A percentile compares a stretch with the other conserved stretches of the same genome.
Evolutionary conservation across 1,139 yeast genomes (phyloP).

Genomic region (Diutina ranongensis): DNA sequence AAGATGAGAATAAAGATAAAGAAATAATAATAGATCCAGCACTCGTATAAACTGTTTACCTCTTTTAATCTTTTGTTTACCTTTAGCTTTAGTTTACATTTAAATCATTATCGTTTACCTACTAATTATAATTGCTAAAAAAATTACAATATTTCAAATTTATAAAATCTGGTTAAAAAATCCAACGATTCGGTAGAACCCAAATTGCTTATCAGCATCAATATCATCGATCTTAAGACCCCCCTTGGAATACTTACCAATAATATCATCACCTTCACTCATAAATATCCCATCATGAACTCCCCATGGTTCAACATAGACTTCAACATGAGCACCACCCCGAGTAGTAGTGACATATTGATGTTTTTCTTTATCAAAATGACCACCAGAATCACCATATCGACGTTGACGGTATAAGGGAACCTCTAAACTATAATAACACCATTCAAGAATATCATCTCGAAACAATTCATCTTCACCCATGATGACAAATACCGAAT

Average conservation of each 20-base stretch:
- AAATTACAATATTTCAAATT: neutral
- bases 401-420: neutral
- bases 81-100: no score
- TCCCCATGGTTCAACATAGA: conserved; percentile 33
- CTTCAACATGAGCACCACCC: conserved; percentile 12
- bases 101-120: neutral
- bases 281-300: conserved; percentile 28
- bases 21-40: no score
- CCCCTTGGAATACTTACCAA: conserved; percentile 8
- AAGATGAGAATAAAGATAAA: no score
- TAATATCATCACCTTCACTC: conserved; percentile 17
- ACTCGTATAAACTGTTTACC: no score
- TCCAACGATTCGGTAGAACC: conserved; percentile 8
- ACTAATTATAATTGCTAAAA: neutral
- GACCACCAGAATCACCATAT: neutral
- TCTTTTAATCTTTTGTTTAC: no score
- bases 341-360: neutral
- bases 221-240: conserved; percentile 10
- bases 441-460: conserved; percentile 5
- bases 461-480: conserved; percentile 7
- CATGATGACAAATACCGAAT: neutral
- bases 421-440: neutral
- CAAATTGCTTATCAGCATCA: conserved; percentile 10
- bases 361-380: neutral
- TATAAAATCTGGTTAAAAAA: conserved; percentile 9